Percentiles rank a stretch among this genome's conserved stretches.
Evolutionary conservation across 768 basidiomycete species (phyloP).

Genomic region (Suillus cothurnatus): DNA sequence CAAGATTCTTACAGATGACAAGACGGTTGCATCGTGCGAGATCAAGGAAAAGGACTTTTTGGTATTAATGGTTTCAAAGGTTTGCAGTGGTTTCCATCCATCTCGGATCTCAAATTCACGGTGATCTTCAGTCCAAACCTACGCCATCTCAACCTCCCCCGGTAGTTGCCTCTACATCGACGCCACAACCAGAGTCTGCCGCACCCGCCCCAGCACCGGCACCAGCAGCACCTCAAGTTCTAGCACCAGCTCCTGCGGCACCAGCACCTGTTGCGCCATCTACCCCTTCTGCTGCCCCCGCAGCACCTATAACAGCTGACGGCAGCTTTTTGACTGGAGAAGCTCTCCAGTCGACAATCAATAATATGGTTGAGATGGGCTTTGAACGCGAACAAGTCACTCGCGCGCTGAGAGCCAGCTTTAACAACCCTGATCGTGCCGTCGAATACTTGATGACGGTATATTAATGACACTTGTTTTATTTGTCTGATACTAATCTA

Average conservation of each 20-base stretch:
- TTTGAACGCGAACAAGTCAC: constrained; percentile 84
- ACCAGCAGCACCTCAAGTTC: constrained; percentile 33
- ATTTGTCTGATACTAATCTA: constrained; percentile 15
- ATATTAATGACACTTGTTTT: constrained; percentile 30
- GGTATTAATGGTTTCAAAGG: constrained; percentile 99
- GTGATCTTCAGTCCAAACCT: constrained; percentile 53
- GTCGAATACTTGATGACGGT: constrained; percentile 98
- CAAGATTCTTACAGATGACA: constrained; percentile 87
- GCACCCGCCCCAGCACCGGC: constrained; percentile 25
- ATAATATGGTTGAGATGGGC: constrained; percentile 93
- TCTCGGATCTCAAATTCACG: constrained; percentile 8
- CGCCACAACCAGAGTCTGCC: constrained; percentile 29
- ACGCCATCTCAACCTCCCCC: constrained; percentile 39
- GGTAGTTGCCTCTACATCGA: constrained; percentile 34
- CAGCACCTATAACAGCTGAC: constrained; percentile 45
- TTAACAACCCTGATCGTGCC: constrained; percentile 96
- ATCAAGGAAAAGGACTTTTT: constrained; percentile 99
- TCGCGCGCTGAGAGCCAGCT: constrained; percentile 88
- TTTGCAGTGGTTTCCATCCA: constrained; percentile 33
- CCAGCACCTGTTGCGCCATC: constrained; percentile 34
- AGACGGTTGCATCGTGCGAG: constrained; percentile 82
- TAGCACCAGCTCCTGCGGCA: constrained; percentile 34
- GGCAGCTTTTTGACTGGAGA: constrained; percentile 75
- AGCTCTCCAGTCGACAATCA: constrained; percentile 74
- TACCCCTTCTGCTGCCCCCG: constrained; percentile 30